These are phyloP conservation scores for Arthroderma sp. DNA, from an alignment of 2,329 filamentous ascomycete species.

Conservation along the genomic window DNA sequence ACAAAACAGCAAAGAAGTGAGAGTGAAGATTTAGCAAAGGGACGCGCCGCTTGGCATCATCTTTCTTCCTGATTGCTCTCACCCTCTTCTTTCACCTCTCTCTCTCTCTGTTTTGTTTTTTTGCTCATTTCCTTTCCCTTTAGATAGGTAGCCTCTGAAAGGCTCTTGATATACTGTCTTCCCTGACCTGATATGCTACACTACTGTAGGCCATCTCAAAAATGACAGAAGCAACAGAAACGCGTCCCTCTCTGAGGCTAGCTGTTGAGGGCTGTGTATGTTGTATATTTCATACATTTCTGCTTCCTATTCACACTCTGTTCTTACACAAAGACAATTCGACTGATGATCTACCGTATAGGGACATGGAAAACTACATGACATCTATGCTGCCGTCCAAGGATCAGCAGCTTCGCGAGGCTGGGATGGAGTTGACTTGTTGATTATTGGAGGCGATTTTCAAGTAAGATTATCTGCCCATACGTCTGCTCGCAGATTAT, in stretches of 20 bases:
- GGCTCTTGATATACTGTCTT: background rate
- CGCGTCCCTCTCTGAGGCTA: conserved; percentile 2
- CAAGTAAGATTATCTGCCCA: conserved; percentile 46
- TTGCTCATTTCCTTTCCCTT: background rate
- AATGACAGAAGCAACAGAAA: background rate
- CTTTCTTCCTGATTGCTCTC: background rate
- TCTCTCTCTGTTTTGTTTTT: background rate
- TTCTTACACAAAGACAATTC: background rate
- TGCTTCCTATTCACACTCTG: background rate
- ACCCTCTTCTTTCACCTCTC: background rate
- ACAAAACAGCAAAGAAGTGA: background rate
- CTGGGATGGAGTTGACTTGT: conserved; percentile 72
- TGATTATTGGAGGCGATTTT: conserved; percentile 95
- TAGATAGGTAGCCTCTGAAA: background rate
- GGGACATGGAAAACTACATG: conserved; percentile 85
- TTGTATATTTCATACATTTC: background rate
- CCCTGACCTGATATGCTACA: background rate
- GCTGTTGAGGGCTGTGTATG: conserved; percentile 13
- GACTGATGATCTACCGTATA: conserved; percentile 26
- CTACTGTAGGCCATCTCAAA: background rate
- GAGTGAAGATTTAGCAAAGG: background rate
- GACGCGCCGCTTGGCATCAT: background rate
- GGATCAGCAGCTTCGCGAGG: conserved; percentile 56
- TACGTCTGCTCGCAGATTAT: background rate
- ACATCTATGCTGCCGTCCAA: conserved; percentile 72